Percentiles rank a stretch among this genome's conserved stretches.
phyloP scores from a whole-genome alignment of 75 land plant genomes.

The Cunninghamia lanceolata region DNA sequence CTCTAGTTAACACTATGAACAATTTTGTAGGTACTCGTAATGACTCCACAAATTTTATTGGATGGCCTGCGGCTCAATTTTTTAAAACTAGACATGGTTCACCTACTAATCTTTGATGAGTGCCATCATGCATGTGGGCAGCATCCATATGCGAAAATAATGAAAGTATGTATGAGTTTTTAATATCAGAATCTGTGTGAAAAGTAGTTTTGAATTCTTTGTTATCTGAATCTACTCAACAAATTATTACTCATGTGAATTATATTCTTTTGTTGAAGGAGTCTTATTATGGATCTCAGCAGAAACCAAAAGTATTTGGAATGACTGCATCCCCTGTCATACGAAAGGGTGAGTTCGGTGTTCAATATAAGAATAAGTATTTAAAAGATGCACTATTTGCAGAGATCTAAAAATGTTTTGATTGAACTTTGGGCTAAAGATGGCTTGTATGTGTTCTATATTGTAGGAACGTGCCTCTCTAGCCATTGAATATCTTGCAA shows the following conservation, averaged over 20 bases:
- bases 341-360: conserved; percentile 56
- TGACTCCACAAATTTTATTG: conserved; percentile 88
- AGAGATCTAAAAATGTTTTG: not conserved
- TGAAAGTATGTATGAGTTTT: conserved; percentile 67
- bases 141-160: conserved; percentile 84
- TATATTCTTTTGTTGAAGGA: conserved; percentile 40
- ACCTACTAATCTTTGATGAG: conserved; percentile 81
- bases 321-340: conserved; percentile 63
- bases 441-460: not conserved
- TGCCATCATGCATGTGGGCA: conserved; percentile 85
- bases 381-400: not conserved
- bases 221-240: not conserved
- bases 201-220: not conserved
- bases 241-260: not conserved
- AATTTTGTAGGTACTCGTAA: conserved; percentile 44
- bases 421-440: not conserved
- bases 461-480: not conserved
- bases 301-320: conserved; percentile 42
- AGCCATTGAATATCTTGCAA: not conserved
- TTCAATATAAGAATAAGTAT: not conserved
- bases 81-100: conserved; percentile 49
- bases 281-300: conserved; percentile 39
- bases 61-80: conserved; percentile 70
- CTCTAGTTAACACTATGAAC: not conserved
- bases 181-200: not conserved